These are phyloP conservation scores for Berkeleyomyces rouxiae DNA, from an alignment of 2,329 filamentous ascomycete species.

Conservation along the genomic window DNA sequence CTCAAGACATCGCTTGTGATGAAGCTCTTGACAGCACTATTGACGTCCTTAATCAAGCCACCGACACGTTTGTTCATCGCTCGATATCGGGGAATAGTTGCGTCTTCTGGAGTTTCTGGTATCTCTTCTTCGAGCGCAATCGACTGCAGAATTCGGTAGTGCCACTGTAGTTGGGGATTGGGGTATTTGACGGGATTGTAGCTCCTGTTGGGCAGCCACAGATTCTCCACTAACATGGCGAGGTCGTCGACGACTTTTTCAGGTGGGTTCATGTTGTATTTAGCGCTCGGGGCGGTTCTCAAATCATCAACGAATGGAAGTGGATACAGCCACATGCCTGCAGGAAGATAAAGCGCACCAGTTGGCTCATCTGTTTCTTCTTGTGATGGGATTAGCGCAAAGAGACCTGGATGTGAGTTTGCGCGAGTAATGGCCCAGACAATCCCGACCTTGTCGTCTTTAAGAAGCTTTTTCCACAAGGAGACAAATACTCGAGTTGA, in stretches of 20 bases:
- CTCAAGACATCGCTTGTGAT: conserved; percentile 25
- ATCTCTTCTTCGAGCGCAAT: conserved; percentile 84
- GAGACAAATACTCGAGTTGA: conserved; percentile 88
- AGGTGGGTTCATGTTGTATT: conserved; percentile 32
- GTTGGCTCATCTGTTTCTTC: conserved; percentile 47
- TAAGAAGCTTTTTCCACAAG: conserved; percentile 70
- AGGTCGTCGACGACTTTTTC: conserved; percentile 64
- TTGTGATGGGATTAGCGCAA: conserved; percentile 63
- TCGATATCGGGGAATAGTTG: conserved; percentile 66
- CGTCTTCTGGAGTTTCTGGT: conserved; percentile 56
- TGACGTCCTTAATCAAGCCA: conserved; percentile 62
- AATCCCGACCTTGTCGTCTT: conserved; percentile 63
- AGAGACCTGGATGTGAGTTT: conserved; percentile 64
- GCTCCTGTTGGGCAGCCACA: conserved; percentile 70
- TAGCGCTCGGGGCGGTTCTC: conserved; percentile 51
- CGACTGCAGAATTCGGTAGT: conserved; percentile 85
- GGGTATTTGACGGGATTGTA: conserved; percentile 82
- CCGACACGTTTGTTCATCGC: conserved; percentile 84
- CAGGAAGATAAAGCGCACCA: conserved; percentile 54
- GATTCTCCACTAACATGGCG: conserved; percentile 65
- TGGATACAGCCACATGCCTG: conserved; percentile 76
- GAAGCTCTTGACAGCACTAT: conserved; percentile 38
- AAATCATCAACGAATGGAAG: conserved; percentile 84
- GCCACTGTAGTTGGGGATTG: conserved; percentile 88
- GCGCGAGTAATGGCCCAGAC: conserved; percentile 77